Base-by-base conservation (phyloP, 75 land plant genomes). In the Cunninghamia lanceolata region DNA sequence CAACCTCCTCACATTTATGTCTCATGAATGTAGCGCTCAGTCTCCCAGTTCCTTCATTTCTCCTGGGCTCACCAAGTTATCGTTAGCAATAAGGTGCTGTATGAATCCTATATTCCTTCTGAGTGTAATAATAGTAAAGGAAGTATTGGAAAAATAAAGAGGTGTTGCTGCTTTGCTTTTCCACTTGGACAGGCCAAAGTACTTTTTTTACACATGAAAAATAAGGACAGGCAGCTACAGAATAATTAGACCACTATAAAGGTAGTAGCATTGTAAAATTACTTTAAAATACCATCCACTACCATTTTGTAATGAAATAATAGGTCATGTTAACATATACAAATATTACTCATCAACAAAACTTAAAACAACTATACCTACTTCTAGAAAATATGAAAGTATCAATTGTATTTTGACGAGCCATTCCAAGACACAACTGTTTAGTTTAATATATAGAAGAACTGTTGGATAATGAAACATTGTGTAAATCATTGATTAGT, bases 1-100 rank as follows among this genome's bases (percentile, higher is more conserved):
- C 84, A 8, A 52, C 84, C 28, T 83, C 63, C 63, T 50, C 56
- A 30, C 63, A 52, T 8, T 83, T 83, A 39, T 83, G 66, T 54
- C 84, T 83, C 84, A 54, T 83, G 25, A 83, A 36, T 35, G 84
- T 66, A 50, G 84, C 84, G 42, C 63, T 83, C 9, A 54, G 8
- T 36, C 84, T 4, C 50, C 50, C 4, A 47, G 10, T 47, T 47
- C 50, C 50, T 47, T 47, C 7, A 47, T 47, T 47, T 47, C 10
- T 47, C 50, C 7, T 47, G 4, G 50, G 50, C 50, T 9, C 50
- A 47, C 50, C 50, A 47, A 2, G 50, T 47, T 47, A 47, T 47
- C 4, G 50, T 47, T 47, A 47, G 50, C 10, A 47, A 9, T 6
- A 4, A 47, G 50, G 50, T 47, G 50, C 7, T 47, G 10, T 4